These are phyloP conservation scores for Trichoderma breve DNA, from an alignment of 2,329 filamentous ascomycete species.

Conservation along the genomic window DNA sequence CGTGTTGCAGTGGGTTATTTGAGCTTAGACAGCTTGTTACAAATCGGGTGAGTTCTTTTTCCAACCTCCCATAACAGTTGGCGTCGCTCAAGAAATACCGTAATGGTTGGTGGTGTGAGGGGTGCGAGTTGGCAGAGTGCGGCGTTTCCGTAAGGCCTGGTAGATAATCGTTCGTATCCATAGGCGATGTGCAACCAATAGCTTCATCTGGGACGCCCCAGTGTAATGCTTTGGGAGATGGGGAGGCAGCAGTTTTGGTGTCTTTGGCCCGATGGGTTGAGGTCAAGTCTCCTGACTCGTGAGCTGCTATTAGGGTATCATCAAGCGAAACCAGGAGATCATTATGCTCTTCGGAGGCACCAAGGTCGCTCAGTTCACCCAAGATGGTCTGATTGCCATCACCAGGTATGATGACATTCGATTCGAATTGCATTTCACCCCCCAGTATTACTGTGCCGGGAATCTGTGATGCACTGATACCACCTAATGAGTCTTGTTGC, in stretches of 20 bases:
- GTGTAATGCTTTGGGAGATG: background rate
- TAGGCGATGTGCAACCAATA: background rate
- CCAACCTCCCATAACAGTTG: conserved; percentile 8
- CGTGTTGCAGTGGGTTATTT: conserved; percentile 14
- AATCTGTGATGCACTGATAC: background rate
- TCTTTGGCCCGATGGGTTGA: background rate
- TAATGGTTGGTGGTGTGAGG: background rate
- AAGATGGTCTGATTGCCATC: background rate
- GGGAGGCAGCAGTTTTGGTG: background rate
- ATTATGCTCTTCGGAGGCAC: background rate
- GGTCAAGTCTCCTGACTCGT: background rate
- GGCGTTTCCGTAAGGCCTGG: background rate
- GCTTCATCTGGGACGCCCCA: background rate
- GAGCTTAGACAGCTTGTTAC: conserved; percentile 1
- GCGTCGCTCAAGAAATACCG: conserved; percentile 10
- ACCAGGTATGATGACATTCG: background rate
- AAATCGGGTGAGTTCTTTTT: conserved; percentile 9
- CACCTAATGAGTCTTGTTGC: background rate
- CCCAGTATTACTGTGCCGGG: background rate
- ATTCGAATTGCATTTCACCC: background rate
- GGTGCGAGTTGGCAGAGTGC: background rate
- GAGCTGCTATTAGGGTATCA: background rate
- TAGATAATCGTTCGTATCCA: background rate
- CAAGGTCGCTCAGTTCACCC: background rate
- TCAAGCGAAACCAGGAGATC: background rate